Base-by-base conservation (phyloP, 1,284 basidiomycete genomes). In the Irpex sp. region DNA sequence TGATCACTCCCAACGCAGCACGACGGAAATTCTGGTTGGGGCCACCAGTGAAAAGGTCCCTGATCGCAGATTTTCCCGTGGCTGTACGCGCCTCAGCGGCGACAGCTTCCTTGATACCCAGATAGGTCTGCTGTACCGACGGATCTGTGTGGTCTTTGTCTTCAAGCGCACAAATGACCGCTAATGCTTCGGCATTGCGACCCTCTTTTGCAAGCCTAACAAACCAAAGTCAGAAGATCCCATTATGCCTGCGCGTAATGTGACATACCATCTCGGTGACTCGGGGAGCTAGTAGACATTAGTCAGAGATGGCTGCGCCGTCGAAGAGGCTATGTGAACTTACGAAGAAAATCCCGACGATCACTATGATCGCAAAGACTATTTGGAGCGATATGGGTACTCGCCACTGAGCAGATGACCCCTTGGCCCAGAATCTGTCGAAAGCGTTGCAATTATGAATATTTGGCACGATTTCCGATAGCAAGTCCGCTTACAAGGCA, bases 301-400 rank as follows among this genome's bases (percentile, higher is more conserved):
- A 35, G 23, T 60, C 19, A 62, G 39, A 42, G 6, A 52, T 14
- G 18, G 9, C 18, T 21, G 51, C 48, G 14, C 21, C 42, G 16
- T 9, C 6, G 58, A 14, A 8, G 33, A 36, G 16, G 37, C 21
- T 28, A 33, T 35, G 18, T 4, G 16, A 8, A 77, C 82, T 65
- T 67, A 87, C 82, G 67, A 85, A 81, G 33, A 72, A 72, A 21
- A 89, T 83, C 12, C 79, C 79, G 61, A 77, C 64, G 55, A 88
- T 77, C 78, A 90, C 84, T 52, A 87, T 73, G 5, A 85, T 61
- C 2, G 86, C 86, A 57, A 90, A 80, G 7, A 84, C 56, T 57
- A 86, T 84, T 68, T 91, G 88, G 47, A 90, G 74, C 1, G 84
- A 83, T 51, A 90, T 82, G 1, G 88, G 87, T n/a, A 84, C 82